Evolutionary conservation across 345 rosid species (phyloP).

Genomic region (Trapa incisa): DNA sequence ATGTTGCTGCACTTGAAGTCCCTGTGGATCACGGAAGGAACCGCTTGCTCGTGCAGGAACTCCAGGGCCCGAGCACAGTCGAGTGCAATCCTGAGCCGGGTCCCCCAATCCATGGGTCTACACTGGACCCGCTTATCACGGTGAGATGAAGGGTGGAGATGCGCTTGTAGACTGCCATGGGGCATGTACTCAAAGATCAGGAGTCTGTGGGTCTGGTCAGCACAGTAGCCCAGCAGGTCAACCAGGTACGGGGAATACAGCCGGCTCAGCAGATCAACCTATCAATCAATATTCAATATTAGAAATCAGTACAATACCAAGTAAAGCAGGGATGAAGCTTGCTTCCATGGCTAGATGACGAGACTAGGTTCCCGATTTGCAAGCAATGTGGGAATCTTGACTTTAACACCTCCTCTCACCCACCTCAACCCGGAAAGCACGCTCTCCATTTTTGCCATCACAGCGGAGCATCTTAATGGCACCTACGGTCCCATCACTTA

Average conservation of each 20-base stretch:
- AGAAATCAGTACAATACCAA: too few relatives aligned
- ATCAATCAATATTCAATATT: background rate
- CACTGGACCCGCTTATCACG: constrained; percentile 11
- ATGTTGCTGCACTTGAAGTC: constrained; percentile 71
- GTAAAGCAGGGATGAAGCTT: background rate
- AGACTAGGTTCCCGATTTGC: background rate
- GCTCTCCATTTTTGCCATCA: constrained; percentile 63
- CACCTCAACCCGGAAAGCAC: constrained; percentile 81
- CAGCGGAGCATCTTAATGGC: constrained; percentile 61
- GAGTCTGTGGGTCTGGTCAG: constrained; percentile 76
- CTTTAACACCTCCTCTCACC: background rate
- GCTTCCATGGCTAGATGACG: background rate
- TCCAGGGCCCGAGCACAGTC: constrained; percentile 78
- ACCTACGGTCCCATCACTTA: constrained; percentile 63
- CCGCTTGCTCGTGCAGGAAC: constrained; percentile 60
- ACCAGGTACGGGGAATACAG: constrained; percentile 70
- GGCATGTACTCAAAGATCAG: constrained; percentile 67
- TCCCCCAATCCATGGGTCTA: constrained; percentile 52
- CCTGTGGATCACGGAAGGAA: constrained; percentile 69
- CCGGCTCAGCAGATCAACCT: constrained; percentile 85
- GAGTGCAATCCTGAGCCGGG: constrained; percentile 64
- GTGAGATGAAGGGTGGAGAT: constrained; percentile 31
- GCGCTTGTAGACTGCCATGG: constrained; percentile 49
- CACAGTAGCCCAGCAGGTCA: constrained; percentile 85
- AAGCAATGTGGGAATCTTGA: background rate